Conservation (phyloP, 192 early-diverging fungal genomes). For the Haplosporangium gracile region DNA sequence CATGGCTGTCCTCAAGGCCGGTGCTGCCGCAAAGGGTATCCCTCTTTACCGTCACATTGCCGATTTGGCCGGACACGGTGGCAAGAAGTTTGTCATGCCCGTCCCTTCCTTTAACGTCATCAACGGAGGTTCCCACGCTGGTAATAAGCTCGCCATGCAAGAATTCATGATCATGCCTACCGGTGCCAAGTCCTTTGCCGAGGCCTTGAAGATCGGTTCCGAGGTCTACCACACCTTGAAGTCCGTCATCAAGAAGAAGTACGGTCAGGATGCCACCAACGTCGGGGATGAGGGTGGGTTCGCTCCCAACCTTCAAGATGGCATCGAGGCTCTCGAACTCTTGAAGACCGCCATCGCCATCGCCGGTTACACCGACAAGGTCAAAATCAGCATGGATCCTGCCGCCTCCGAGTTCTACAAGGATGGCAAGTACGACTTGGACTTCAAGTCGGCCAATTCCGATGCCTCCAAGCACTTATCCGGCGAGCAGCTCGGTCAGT, state of each 20-base stretch:
- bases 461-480: slow-evolving; percentile 78
- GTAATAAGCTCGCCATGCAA: slow-evolving; percentile 99
- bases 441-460: slow-evolving; percentile 95
- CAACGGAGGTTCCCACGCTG: slow-evolving; percentile 99
- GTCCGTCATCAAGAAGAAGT: slow-evolving; percentile 97
- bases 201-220: slow-evolving; percentile 98
- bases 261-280: slow-evolving; percentile 98
- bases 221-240: slow-evolving; percentile 98
- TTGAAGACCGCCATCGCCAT: slow-evolving; percentile 89
- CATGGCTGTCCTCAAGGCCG: slow-evolving; percentile 94
- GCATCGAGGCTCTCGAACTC: slow-evolving; percentile 95
- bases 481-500: slow-evolving; percentile 82
- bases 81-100: slow-evolving; percentile 91
- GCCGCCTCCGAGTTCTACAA: slow-evolving; percentile 98
- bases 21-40: slow-evolving; percentile 94
- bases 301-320: slow-evolving; percentile 98
- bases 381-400: slow-evolving; percentile 97
- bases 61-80: slow-evolving; percentile 82
- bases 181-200: slow-evolving; percentile 89
- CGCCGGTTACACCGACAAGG: slow-evolving; percentile 97
- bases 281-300: slow-evolving; percentile 99
- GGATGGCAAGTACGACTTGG: slow-evolving; percentile 96
- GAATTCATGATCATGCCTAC: slow-evolving; percentile 99
- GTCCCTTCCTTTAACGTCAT: slow-evolving; percentile 99
- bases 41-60: slow-evolving; percentile 97